These are phyloP conservation scores for Podila epigama DNA, from an alignment of 192 early-diverging fungal species.

Conservation along the genomic window DNA sequence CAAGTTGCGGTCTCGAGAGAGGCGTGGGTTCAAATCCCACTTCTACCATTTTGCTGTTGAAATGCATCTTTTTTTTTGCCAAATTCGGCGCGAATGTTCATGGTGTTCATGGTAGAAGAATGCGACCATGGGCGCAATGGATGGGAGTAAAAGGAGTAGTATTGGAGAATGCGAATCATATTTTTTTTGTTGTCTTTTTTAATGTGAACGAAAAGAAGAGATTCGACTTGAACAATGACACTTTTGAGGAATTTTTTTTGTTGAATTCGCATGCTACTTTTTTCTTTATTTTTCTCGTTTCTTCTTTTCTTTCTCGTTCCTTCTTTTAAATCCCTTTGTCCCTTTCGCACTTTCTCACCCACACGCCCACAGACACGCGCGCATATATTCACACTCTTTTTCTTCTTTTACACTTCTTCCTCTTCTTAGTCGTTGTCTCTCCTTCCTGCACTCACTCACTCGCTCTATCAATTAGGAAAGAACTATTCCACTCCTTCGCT, in stretches of 20 bases:
- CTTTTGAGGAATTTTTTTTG: too few species aligned
- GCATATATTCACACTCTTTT: neutral
- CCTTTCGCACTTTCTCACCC: neutral
- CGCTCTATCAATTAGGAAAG: too few species aligned
- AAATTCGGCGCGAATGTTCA: neutral
- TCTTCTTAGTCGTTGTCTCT: neutral
- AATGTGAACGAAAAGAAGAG: too few species aligned
- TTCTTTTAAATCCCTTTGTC: neutral
- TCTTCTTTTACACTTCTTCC: neutral
- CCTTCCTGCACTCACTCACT: neutral
- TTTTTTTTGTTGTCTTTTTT: neutral
- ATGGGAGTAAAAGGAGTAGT: too few species aligned
- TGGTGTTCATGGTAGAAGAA: neutral
- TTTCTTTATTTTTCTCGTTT: neutral
- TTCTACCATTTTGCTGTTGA: constrained; percentile 53
- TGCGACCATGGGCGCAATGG: too few species aligned
- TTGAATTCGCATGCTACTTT: neutral
- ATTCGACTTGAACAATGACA: too few species aligned
- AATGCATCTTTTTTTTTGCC: neutral
- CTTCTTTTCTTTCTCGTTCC: neutral
- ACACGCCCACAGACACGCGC: too few species aligned
- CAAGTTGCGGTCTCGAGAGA: constrained; percentile 85
- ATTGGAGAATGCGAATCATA: too few species aligned
- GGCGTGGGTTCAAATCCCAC: constrained; percentile 79
- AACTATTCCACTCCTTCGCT: neutral